A percentile compares a stretch with the other conserved stretches of the same genome.
These are phyloP conservation scores for Penicillium steckii DNA, from an alignment of 495 filamentous ascomycete genomes.

Conservation along the genomic window DNA sequence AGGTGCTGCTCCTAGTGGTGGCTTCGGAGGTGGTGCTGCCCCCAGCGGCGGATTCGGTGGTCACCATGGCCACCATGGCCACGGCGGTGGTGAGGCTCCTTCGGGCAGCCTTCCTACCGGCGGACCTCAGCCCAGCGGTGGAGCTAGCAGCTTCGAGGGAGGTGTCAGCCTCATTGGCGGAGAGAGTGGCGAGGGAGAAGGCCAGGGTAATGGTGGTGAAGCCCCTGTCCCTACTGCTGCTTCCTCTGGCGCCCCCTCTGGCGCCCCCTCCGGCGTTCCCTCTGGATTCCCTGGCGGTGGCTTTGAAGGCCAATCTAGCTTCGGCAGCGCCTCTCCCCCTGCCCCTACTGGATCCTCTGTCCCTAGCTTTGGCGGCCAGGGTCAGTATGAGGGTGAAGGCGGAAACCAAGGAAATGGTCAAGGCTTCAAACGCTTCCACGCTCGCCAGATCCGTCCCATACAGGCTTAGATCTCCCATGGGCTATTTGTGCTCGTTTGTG, in stretches of 20 bases:
- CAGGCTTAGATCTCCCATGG: conserved; percentile 8
- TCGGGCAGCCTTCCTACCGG: conserved; percentile 5
- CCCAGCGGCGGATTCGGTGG: conserved; percentile 1
- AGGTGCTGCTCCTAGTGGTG: background rate
- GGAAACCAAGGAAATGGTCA: background rate
- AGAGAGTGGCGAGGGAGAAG: background rate
- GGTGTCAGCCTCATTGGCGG: background rate
- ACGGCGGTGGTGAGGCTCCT: background rate
- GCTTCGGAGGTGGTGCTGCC: background rate
- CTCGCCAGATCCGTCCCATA: conserved; percentile 29
- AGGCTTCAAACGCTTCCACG: conserved; percentile 25
- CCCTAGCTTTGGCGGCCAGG: background rate
- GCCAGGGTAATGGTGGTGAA: background rate
- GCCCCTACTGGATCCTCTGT: conserved; percentile 5
- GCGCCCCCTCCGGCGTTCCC: conserved; percentile 3
- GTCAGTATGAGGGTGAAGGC: background rate
- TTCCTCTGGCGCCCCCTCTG: conserved; percentile 6
- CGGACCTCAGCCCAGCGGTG: conserved; percentile 6
- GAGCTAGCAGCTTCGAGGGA: background rate
- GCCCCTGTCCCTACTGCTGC: background rate
- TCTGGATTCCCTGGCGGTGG: background rate
- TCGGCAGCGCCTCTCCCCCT: background rate
- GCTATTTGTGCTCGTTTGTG: conserved; percentile 11
- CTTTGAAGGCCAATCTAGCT: conserved; percentile 1
- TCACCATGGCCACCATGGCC: background rate